Evolutionary conservation across 2,329 filamentous ascomycete species (phyloP), one percentile per base, ranked within the genome.

Genomic region (Bertia moriformis): DNA sequence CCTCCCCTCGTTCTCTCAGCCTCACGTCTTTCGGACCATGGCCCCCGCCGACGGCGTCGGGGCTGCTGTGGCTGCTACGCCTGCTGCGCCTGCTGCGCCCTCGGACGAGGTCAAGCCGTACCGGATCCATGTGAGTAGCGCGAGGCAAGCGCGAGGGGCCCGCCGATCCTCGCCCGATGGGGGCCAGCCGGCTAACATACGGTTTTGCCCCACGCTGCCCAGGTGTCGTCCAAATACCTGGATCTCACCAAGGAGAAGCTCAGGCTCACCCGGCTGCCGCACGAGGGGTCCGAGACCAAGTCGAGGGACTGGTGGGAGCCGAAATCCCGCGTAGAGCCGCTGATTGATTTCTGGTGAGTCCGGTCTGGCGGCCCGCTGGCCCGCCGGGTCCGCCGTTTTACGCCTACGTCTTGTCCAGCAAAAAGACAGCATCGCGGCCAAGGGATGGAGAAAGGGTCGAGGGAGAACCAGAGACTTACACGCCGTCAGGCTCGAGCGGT

Each of bases 271-370:
- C 63, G 78, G 42, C 56, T 83, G 19, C 78, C 78, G 30, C 71
- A 74, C 47, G 74, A 80, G 46, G 49, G 65, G 2, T 56, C 61
- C 4, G 52, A 67, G 5, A 59, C 66, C 2, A 63, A 59, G 41
- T 63, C 63, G 20, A 56, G 60, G 35, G 61, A 66, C 44, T 74
- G 69, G 69, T 71, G 69, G 57, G 67, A 73, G 43, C 71, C 74
- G 2, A 81, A 81, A 50, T 56, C 64, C 19, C 65, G 69, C 35
- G 60, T 83, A 39, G 78, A 83, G 53, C 68, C 73, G 15, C 55
- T 83, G 44, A 63, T 83, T 42, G 77, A 82, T 52, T 78, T 66
- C 48, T 81, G 77, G 72, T n/a, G n/a, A n/a, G n/a, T n/a, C n/a
- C n/a, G n/a, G n/a, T n/a, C n/a, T n/a, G n/a, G n/a, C n/a, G n/a